Percentiles rank a stretch among this genome's conserved stretches.
phyloP scores from a whole-genome alignment of 2,329 filamentous ascomycete species.

The Talaromyces rugulosus region DNA sequence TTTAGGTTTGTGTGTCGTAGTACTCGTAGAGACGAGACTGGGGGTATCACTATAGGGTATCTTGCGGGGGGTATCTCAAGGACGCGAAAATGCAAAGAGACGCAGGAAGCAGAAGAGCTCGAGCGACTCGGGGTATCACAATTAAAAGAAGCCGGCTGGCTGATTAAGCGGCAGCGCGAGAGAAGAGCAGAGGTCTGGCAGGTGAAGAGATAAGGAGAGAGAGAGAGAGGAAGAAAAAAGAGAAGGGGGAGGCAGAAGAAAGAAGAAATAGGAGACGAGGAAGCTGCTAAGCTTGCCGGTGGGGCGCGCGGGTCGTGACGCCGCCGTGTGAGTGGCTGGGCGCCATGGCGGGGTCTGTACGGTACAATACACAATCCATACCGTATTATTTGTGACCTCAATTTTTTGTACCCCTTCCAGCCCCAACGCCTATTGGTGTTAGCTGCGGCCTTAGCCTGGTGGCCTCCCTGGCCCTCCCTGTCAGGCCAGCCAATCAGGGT shows the following conservation, averaged over 20 bases:
- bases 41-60: constrained; percentile 20
- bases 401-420: too few species aligned
- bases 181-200: constrained; percentile 20
- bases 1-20: background rate
- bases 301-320: background rate
- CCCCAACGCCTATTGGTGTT: too few species aligned
- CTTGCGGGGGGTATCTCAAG: constrained; percentile 31
- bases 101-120: constrained; percentile 25
- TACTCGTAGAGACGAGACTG: constrained; percentile 11
- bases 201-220: constrained; percentile 11
- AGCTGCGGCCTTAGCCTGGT: too few species aligned
- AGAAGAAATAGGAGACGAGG: constrained; percentile 20
- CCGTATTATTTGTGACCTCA: too few species aligned
- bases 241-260: constrained; percentile 23
- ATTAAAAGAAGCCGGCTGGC: constrained; percentile 22
- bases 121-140: constrained; percentile 37
- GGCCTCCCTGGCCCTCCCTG: too few species aligned
- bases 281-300: constrained; percentile 4
- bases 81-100: constrained; percentile 23
- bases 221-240: constrained; percentile 17
- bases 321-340: background rate
- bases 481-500: too few species aligned
- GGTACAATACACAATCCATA: background rate
- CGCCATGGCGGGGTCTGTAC: background rate
- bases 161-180: constrained; percentile 16